These are phyloP conservation scores for Diplodia seriata DNA, from an alignment of 2,329 filamentous ascomycete species.

Conservation along the genomic window DNA sequence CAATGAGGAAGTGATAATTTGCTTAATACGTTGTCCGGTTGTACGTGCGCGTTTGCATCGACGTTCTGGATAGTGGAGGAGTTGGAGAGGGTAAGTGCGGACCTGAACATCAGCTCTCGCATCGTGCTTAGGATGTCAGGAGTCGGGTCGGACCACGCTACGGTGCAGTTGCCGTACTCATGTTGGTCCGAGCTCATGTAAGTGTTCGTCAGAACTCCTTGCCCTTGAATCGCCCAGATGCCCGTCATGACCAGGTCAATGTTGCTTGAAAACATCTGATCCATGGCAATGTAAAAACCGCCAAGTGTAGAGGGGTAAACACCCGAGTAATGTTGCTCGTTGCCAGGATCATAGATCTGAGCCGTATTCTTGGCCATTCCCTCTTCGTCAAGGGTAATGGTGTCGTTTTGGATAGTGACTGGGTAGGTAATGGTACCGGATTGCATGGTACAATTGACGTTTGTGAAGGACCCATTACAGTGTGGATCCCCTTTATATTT, in stretches of 20 bases:
- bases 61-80: not conserved
- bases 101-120: not conserved
- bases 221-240: not conserved
- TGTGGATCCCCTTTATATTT: too few relatives aligned
- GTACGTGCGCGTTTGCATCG: conserved; percentile 8
- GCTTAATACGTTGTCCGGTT: conserved; percentile 32
- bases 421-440: too few relatives aligned
- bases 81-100: not conserved
- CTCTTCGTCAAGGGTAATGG: too few relatives aligned
- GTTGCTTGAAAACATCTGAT: too few relatives aligned
- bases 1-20: conserved; percentile 27
- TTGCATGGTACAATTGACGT: too few relatives aligned
- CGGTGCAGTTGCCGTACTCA: not conserved
- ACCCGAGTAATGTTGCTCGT: fast-evolving
- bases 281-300: too few relatives aligned
- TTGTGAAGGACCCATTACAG: too few relatives aligned
- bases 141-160: not conserved
- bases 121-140: not conserved
- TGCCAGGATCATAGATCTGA: too few relatives aligned
- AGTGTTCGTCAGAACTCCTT: not conserved
- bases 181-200: not conserved
- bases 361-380: too few relatives aligned
- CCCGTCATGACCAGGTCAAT: too few relatives aligned
- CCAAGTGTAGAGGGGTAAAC: too few relatives aligned
- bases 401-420: too few relatives aligned